Conservation (phyloP, 352 stramenopile genomes). For the Pythium volutum region DNA sequence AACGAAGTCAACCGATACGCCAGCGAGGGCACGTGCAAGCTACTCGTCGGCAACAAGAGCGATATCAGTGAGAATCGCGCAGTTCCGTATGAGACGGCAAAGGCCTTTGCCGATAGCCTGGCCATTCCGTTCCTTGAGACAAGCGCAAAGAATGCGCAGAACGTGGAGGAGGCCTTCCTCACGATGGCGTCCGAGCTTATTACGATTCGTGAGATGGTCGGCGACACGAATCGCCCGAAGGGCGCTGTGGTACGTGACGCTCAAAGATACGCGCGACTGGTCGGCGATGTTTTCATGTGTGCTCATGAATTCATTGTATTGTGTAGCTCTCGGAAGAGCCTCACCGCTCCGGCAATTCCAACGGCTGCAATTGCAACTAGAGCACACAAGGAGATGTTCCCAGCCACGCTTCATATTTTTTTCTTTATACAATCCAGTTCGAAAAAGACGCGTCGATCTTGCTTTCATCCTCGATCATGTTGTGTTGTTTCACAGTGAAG, state of each 20-base stretch:
- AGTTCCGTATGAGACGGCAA: constrained; percentile 95
- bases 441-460: constrained; percentile 1
- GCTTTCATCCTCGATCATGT: not conserved
- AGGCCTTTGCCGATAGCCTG: constrained; percentile 96
- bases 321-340: constrained; percentile 28
- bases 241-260: constrained; percentile 49
- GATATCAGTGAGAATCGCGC: constrained; percentile 96
- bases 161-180: constrained; percentile 99
- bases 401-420: not conserved
- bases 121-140: constrained; percentile 99
- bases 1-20: constrained; percentile 99
- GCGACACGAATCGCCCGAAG: constrained; percentile 59
- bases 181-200: constrained; percentile 99
- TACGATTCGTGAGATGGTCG: constrained; percentile 86
- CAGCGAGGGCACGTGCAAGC: constrained; percentile 98
- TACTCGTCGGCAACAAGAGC: constrained; percentile 99
- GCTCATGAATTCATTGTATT: not conserved
- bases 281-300: not conserved
- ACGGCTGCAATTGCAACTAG: constrained; percentile 35
- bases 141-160: constrained; percentile 97
- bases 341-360: constrained; percentile 20
- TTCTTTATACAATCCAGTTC: not conserved
- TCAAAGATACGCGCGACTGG: not conserved
- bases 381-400: not conserved
- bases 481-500: not conserved